These are phyloP conservation scores for Cystobasidium slooffiae DNA, from an alignment of 1,284 basidiomycete genomes.

Conservation along the genomic window DNA sequence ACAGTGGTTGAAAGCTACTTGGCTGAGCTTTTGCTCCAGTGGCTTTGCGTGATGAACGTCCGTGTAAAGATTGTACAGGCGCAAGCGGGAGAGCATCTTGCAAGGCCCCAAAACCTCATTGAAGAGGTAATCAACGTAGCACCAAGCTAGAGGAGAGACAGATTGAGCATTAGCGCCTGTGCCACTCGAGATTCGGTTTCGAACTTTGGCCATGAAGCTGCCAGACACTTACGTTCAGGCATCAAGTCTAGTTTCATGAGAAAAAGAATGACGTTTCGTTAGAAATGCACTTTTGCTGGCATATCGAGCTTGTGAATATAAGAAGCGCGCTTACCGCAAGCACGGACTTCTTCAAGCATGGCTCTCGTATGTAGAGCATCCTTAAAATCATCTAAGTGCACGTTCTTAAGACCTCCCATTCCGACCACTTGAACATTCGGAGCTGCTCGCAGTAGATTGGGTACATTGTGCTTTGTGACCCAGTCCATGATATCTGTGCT, in stretches of 20 bases:
- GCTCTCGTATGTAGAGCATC: background rate
- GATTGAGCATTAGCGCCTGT: background rate
- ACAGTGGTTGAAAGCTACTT: constrained; percentile 18
- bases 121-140: constrained; percentile 20
- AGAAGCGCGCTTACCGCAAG: constrained; percentile 19
- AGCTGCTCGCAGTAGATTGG: constrained; percentile 16
- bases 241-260: constrained; percentile 3
- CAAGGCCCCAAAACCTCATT: constrained; percentile 2
- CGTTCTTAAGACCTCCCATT: constrained; percentile 17
- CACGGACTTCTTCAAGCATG: constrained; percentile 23
- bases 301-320: background rate
- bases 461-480: constrained; percentile 6
- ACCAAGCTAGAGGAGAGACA: constrained; percentile 10
- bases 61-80: constrained; percentile 22
- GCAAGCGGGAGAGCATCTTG: constrained; percentile 1
- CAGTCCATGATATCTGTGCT: constrained; percentile 30
- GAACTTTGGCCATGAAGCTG: too few species aligned
- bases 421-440: constrained; percentile 26
- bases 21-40: background rate
- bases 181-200: too few species aligned
- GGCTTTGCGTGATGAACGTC: background rate
- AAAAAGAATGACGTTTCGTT: too few species aligned
- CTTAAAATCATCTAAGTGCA: background rate
- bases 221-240: constrained; percentile 26
- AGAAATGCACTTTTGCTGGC: too few species aligned